Evolutionary conservation across 148 eudicot species (phyloP).

Genomic region (Rhododendron molle): DNA sequence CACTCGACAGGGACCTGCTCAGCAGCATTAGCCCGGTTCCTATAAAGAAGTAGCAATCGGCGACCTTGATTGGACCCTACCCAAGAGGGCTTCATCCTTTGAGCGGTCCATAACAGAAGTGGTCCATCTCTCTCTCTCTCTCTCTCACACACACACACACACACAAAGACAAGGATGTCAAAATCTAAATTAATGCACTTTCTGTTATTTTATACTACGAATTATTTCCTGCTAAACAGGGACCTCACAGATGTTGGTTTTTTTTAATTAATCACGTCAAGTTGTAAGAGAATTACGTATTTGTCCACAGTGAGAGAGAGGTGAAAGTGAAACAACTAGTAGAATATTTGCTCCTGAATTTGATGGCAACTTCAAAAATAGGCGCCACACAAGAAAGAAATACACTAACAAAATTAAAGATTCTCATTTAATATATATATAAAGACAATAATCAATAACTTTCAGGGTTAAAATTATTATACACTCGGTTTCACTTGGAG

Average conservation of each 20-base stretch:
- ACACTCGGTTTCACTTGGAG: not conserved
- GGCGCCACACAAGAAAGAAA: not conserved
- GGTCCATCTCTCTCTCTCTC: conserved; percentile 11
- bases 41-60: not conserved
- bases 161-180: conserved; percentile 13
- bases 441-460: not conserved
- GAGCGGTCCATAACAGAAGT: conserved; percentile 5
- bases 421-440: too few species aligned
- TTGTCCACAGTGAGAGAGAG: not conserved
- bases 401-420: not conserved
- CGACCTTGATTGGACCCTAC: conserved; percentile 1
- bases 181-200: conserved; percentile 3
- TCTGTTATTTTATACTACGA: not conserved
- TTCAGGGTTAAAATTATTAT: too few species aligned
- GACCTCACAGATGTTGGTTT: not conserved
- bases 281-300: too few species aligned
- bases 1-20: too few species aligned
- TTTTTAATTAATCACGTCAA: not conserved
- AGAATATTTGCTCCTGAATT: not conserved
- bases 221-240: not conserved
- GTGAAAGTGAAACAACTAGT: not conserved
- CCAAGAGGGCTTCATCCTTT: not conserved
- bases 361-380: not conserved
- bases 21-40: not conserved
- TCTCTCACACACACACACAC: not conserved